Conservation (phyloP, 768 basidiomycete species). For the Serendipita sp. region DNA sequence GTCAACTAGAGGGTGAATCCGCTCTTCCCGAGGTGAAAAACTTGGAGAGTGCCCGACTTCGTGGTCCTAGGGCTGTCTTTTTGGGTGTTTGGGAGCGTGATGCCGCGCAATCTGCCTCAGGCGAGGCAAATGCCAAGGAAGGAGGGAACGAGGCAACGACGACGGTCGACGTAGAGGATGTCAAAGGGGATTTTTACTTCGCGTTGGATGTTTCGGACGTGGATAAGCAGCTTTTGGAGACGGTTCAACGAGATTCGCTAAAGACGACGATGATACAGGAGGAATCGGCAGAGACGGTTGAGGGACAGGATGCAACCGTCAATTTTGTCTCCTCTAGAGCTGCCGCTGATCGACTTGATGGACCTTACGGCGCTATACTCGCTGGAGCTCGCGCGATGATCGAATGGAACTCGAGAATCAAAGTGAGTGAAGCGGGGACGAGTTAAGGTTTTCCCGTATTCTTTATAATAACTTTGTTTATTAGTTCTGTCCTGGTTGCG, state of each 20-base stretch:
- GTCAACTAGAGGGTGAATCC: conserved; percentile 27
- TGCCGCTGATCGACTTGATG: conserved; percentile 38
- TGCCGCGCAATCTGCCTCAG: conserved; percentile 20
- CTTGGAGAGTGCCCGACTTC: conserved; percentile 43
- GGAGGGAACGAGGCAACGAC: conserved; percentile 41
- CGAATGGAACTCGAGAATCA: conserved; percentile 89
- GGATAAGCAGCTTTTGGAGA: conserved; percentile 13
- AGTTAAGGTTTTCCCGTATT: too few relatives aligned
- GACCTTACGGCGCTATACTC: conserved; percentile 57
- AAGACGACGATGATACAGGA: conserved; percentile 4
- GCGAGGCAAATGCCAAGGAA: conserved; percentile 29
- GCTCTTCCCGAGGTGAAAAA: conserved; percentile 13
- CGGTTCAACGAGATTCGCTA: conserved; percentile 12
- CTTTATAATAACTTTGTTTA: background rate
- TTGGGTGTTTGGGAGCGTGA: conserved; percentile 58
- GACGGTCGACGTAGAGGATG: conserved; percentile 34
- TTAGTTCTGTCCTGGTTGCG: conserved; percentile 83
- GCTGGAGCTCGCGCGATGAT: conserved; percentile 64
- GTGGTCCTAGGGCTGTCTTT: conserved; percentile 50
- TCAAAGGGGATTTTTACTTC: conserved; percentile 77
- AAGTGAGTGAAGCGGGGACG: conserved; percentile 26
- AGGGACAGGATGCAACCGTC: conserved; percentile 21
- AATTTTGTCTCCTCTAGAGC: conserved; percentile 52
- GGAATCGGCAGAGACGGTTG: background rate
- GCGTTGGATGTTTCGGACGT: conserved; percentile 54